Evolutionary conservation across 352 stramenopile species (phyloP).

Genomic region (Globisporangium emineosum): DNA sequence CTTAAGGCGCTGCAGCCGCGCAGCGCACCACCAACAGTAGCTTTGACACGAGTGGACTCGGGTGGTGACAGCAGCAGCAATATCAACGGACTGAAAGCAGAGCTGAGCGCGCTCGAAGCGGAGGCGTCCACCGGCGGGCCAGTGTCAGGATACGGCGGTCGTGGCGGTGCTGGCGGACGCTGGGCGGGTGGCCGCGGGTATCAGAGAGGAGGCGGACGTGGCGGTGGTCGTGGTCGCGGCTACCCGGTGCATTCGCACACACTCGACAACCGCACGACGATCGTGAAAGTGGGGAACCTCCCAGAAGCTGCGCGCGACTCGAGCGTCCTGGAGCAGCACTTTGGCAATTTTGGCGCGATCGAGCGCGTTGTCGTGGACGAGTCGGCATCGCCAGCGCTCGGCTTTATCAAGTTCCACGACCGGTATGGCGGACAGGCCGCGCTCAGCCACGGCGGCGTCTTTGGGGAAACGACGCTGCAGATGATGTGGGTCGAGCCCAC

Average conservation of each 20-base stretch:
- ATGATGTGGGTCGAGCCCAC: conserved; percentile 64
- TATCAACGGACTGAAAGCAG: conserved; percentile 53
- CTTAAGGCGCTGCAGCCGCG: conserved; percentile 55
- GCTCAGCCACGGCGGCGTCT: conserved; percentile 54
- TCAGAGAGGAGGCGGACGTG: conserved; percentile 34
- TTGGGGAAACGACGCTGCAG: conserved; percentile 53
- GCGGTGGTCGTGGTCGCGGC: conserved; percentile 37
- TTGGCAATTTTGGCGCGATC: conserved; percentile 81
- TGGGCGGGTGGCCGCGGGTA: conserved; percentile 44
- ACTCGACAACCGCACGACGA: conserved; percentile 83
- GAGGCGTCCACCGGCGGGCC: conserved; percentile 33
- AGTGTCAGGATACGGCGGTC: conserved; percentile 16
- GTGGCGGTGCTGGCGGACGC: conserved; percentile 30
- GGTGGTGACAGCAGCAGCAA: conserved; percentile 24
- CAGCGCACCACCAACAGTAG: not conserved
- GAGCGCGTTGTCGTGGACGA: conserved; percentile 78
- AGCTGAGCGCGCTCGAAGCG: conserved; percentile 65
- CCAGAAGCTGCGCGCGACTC: conserved; percentile 72
- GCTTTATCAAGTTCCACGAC: conserved; percentile 85
- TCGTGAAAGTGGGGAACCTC: conserved; percentile 74
- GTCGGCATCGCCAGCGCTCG: conserved; percentile 30
- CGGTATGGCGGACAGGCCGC: conserved; percentile 71
- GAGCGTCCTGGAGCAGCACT: conserved; percentile 81
- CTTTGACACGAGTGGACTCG: conserved; percentile 3
- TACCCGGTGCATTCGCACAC: conserved; percentile 50